These are phyloP conservation scores for Xylaria sp. DNA, from an alignment of 2,329 filamentous ascomycete genomes.

Conservation along the genomic window DNA sequence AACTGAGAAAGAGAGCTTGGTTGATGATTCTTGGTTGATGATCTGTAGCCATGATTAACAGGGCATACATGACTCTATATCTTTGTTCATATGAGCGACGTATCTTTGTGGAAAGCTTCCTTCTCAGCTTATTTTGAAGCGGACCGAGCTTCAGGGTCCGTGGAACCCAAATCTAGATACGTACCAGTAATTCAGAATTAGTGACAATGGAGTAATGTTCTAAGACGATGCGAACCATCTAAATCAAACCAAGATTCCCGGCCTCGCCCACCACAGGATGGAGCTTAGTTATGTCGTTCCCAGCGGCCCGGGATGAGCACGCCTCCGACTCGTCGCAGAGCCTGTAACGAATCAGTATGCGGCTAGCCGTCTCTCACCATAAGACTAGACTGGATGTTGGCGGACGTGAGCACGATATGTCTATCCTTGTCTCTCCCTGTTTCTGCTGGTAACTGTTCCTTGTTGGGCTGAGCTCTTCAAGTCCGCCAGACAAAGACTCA, in stretches of 20 bases:
- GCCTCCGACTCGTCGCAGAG: constrained; percentile 15
- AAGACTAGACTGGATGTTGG: constrained; percentile 17
- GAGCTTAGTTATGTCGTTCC: constrained; percentile 19
- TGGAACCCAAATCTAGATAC: background rate
- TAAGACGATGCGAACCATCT: background rate
- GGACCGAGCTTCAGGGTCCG: background rate
- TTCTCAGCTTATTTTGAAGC: background rate
- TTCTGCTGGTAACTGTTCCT: constrained; percentile 1
- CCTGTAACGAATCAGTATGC: constrained; percentile 26
- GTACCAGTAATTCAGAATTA: background rate
- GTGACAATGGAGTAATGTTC: constrained; percentile 17
- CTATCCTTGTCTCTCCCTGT: constrained; percentile 28
- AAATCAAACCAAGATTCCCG: background rate
- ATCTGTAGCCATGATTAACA: no score
- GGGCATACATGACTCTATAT: no score
- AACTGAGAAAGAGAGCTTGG: background rate
- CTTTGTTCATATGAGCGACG: background rate
- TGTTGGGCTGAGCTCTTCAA: constrained; percentile 1
- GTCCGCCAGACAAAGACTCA: constrained; percentile 20
- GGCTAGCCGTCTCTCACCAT: constrained; percentile 17
- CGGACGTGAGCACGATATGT: constrained; percentile 17
- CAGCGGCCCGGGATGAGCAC: constrained; percentile 12
- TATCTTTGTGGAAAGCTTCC: background rate
- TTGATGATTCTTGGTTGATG: no score
- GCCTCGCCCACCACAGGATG: background rate